Evolutionary conservation across 441 rosid genomes (phyloP), one percentile per base, ranked within the genome.

Genomic region (Omphalea diandra): DNA sequence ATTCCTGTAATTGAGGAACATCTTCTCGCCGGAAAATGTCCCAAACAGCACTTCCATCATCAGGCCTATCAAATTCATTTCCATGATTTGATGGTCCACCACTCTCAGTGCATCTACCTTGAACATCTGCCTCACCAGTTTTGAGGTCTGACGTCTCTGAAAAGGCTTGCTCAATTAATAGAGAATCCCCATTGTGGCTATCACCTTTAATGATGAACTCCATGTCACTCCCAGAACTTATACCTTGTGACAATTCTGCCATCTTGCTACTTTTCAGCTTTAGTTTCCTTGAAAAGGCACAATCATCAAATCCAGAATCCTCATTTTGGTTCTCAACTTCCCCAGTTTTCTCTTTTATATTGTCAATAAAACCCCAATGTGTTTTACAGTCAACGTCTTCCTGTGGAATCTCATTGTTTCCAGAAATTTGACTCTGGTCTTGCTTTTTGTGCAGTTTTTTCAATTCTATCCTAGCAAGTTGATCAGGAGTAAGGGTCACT

Each of bases 1-100:
- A 94, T 26, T 82, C 80, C 78, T 81, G 77, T 78, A 94, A 75
- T 83, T 85, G 86, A 18, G 88, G 82, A 74, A 82, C 85, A 82
- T 91, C 98, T 83, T 90, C 73, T 73, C 93, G 83, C 60, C 95
- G 88, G 67, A 91, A 94, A 73, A 94, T 87, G 75, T 94, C 98
- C 97, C 98, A 94, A 9, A 90, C 70, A 66, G 97, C 97, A 74
- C 92, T 92, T 65, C 85, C 90, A 20, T 83, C 84, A 54, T 77
- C 72, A 20, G 31, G 33, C n/a, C 61, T 69, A 56, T 71, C 81
- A 53, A 36, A 69, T 67, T 69, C 68, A 77, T 66, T 50, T 70
- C 54, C 70, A 40, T 71, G 29, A 65, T 35, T 54, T 55, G 71
- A 62, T 38, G 54, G 31, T 20, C 58, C 75, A 49, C 50, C 62